phyloP scores from a whole-genome alignment of 1,284 basidiomycete genomes.

The Ustilago nuda region DNA sequence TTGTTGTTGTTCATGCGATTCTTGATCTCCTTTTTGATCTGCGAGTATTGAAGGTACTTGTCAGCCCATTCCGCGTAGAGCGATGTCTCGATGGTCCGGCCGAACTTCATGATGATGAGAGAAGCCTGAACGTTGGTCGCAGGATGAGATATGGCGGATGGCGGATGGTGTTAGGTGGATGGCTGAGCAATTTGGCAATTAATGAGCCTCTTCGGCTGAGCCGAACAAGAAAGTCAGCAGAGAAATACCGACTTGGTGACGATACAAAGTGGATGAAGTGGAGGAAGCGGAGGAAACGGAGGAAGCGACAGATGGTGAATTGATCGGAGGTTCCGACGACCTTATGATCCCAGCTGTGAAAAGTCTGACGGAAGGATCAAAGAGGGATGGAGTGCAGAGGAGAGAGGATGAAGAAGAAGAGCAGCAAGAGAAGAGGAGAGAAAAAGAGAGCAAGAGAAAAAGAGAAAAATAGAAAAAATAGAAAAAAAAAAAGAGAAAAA shows the following conservation, averaged over 20 bases:
- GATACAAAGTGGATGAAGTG: not conserved
- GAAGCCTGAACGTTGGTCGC: not conserved
- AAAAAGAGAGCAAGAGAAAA: not conserved
- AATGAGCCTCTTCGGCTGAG: not conserved
- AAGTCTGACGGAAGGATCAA: not conserved
- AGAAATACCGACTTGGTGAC: not conserved
- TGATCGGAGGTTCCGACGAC: not conserved
- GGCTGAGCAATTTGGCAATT: too few relatives aligned
- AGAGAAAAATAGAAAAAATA: not conserved
- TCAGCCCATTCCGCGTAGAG: constrained; percentile 69
- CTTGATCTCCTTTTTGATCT: constrained; percentile 69
- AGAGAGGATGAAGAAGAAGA: not conserved
- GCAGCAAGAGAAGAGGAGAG: not conserved
- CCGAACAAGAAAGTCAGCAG: not conserved
- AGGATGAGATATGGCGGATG: not conserved
- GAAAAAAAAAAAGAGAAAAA: not conserved
- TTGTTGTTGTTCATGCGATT: constrained; percentile 63
- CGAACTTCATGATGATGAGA: constrained; percentile 66
- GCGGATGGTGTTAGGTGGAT: too few relatives aligned
- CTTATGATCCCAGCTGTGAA: not conserved
- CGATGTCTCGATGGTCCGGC: constrained; percentile 68
- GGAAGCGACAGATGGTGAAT: not conserved
- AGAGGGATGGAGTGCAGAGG: not conserved
- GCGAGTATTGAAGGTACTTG: constrained; percentile 68
- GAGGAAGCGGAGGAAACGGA: not conserved